phyloP scores from a whole-genome alignment of 2,329 filamentous ascomycete species.

The Tympanopsis confertula region DNA sequence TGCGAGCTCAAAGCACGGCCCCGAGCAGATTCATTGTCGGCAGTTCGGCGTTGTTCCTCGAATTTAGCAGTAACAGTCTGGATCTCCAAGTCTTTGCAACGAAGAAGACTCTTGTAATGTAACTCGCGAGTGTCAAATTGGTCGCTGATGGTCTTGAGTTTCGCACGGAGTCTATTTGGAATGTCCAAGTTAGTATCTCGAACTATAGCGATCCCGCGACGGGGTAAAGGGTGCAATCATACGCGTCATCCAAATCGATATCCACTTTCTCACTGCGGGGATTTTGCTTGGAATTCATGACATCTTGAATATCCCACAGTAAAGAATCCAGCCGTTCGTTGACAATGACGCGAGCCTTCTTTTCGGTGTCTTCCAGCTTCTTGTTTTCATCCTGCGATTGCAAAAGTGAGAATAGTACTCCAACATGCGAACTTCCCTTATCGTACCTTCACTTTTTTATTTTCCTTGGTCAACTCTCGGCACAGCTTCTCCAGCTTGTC shows the following conservation, averaged over 20 bases:
- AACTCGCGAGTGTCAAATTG: neutral
- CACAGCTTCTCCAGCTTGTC: conserved; percentile 96
- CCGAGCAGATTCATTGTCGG: conserved; percentile 69
- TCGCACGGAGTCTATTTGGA: neutral
- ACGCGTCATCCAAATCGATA: conserved; percentile 83
- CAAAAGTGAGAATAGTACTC: neutral
- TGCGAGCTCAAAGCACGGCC: conserved; percentile 80
- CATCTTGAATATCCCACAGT: conserved; percentile 74
- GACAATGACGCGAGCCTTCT: conserved; percentile 69
- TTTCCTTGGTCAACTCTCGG: conserved; percentile 86
- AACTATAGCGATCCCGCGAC: neutral
- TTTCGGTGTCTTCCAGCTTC: conserved; percentile 75
- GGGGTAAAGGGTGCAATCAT: conserved; percentile 10
- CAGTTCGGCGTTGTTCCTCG: conserved; percentile 79
- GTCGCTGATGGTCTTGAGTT: conserved; percentile 1
- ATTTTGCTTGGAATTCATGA: conserved; percentile 76
- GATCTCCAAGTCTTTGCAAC: conserved; percentile 90
- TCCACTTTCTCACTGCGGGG: conserved; percentile 72
- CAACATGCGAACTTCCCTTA: neutral
- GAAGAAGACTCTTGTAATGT: conserved; percentile 56
- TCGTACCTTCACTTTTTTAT: conserved; percentile 88
- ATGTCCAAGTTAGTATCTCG: neutral
- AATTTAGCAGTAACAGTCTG: conserved; percentile 81
- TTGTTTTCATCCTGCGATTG: conserved; percentile 72
- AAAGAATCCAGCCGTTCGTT: conserved; percentile 76